Evolutionary conservation across 1,284 basidiomycete genomes (phyloP).

Genomic region (Mycosarcoma maydis): DNA sequence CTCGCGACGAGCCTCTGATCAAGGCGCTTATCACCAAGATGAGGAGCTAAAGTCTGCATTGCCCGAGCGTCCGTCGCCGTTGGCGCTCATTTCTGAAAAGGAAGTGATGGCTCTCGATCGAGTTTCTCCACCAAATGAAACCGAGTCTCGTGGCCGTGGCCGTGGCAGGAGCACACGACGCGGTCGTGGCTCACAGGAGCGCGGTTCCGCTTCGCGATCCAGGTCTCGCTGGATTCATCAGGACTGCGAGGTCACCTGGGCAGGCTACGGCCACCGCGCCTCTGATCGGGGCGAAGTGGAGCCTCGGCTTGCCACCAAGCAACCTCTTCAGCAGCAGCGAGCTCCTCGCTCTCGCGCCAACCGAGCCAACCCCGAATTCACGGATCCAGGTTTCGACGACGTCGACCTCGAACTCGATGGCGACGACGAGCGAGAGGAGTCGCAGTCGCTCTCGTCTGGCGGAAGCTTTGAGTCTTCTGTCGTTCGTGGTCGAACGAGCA

Average conservation of each 20-base stretch:
- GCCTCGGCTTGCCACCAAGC: not conserved
- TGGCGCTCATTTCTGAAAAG: constrained; percentile 31
- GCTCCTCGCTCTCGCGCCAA: constrained; percentile 8
- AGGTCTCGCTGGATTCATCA: constrained; percentile 24
- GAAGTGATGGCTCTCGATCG: not conserved
- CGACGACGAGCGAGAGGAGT: constrained; percentile 39
- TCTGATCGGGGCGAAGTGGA: constrained; percentile 25
- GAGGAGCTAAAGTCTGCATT: constrained; percentile 38
- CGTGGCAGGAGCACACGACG: constrained; percentile 32
- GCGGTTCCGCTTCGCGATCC: constrained; percentile 33
- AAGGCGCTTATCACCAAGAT: constrained; percentile 33
- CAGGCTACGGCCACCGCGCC: constrained; percentile 41
- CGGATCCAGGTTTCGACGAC: constrained; percentile 53
- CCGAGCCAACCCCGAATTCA: constrained; percentile 18
- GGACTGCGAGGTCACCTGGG: constrained; percentile 46
- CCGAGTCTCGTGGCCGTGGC: constrained; percentile 14
- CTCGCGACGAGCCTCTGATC: constrained; percentile 22
- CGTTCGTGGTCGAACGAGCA: constrained; percentile 16
- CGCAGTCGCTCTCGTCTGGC: constrained; percentile 27
- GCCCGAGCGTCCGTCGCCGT: constrained; percentile 30
- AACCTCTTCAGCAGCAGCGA: constrained; percentile 3
- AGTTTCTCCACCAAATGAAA: not conserved
- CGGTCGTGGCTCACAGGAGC: constrained; percentile 37
- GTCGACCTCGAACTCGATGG: constrained; percentile 56
- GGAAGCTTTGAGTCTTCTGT: constrained; percentile 23